phyloP scores from a whole-genome alignment of 1,284 basidiomycete genomes.

The Meripilus lineatus region DNA sequence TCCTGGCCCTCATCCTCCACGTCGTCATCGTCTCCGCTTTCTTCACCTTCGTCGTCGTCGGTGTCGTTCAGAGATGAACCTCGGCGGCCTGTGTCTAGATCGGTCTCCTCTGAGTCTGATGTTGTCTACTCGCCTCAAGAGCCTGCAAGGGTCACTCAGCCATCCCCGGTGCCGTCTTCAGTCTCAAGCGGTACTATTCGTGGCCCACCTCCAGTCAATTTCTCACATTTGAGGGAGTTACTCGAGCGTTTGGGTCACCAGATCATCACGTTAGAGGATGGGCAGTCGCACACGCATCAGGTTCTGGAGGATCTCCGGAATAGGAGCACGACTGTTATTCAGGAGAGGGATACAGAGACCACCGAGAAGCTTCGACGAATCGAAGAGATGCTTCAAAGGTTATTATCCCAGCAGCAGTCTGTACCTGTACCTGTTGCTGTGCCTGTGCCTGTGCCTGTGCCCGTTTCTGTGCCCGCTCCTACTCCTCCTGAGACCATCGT shows the following conservation, averaged over 20 bases:
- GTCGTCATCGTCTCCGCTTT: too few species aligned
- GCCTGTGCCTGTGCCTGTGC: neutral
- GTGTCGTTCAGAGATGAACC: slow-evolving; percentile 4
- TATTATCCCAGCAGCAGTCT: slow-evolving; percentile 6
- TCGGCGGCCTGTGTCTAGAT: neutral
- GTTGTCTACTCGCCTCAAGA: slow-evolving; percentile 1
- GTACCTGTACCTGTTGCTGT: slow-evolving; percentile 1
- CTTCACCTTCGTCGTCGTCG: slow-evolving; percentile 22
- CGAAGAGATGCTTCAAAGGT: slow-evolving; percentile 37
- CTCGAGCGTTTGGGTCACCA: slow-evolving; percentile 49
- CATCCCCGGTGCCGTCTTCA: slow-evolving; percentile 33
- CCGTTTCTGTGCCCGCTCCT: neutral
- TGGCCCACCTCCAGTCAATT: slow-evolving; percentile 28
- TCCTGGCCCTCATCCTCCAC: slow-evolving; percentile 33
- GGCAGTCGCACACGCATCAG: slow-evolving; percentile 52
- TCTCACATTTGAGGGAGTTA: slow-evolving; percentile 38
- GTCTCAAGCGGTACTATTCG: slow-evolving; percentile 41
- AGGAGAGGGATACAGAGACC: slow-evolving; percentile 31
- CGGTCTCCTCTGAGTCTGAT: slow-evolving; percentile 2
- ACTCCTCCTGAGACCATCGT: slow-evolving; percentile 5
- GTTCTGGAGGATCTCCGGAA: slow-evolving; percentile 40
- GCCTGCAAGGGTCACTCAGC: neutral
- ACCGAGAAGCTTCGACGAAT: slow-evolving; percentile 34
- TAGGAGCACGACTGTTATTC: slow-evolving; percentile 15
- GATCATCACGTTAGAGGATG: slow-evolving; percentile 47